Evolutionary conservation across 495 filamentous ascomycete genomes (phyloP).

Genomic region (Glutinoglossum americanum): DNA sequence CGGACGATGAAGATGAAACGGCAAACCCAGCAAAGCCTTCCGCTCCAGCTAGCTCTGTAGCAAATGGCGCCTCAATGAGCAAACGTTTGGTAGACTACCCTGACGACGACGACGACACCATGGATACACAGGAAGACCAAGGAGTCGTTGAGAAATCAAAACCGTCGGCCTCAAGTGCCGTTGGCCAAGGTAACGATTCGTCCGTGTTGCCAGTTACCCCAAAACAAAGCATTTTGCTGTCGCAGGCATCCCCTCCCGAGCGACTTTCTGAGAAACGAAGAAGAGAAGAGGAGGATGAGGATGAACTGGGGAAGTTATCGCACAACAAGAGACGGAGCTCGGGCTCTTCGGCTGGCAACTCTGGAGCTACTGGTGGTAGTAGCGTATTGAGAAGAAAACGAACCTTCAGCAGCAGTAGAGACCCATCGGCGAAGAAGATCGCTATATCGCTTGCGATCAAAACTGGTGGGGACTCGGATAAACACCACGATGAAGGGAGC

Average conservation of each 20-base stretch:
- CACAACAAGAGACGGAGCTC: conserved; percentile 42
- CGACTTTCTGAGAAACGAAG: conserved; percentile 77
- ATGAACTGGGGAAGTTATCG: conserved; percentile 54
- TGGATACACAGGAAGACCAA: conserved; percentile 20
- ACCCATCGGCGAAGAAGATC: conserved; percentile 13
- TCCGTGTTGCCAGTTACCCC: conserved; percentile 5
- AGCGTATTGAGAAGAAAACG: not conserved
- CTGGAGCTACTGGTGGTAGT: conserved; percentile 3
- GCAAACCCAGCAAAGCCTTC: conserved; percentile 12
- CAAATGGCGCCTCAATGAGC: conserved; percentile 26
- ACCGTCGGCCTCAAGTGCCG: not conserved
- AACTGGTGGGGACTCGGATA: not conserved
- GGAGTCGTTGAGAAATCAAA: not conserved
- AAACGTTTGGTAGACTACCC: conserved; percentile 80
- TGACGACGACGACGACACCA: conserved; percentile 51
- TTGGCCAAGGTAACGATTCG: conserved; percentile 9
- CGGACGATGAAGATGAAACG: conserved; percentile 66
- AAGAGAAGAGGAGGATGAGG: conserved; percentile 72
- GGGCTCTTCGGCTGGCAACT: conserved; percentile 11
- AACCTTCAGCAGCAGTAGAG: not conserved
- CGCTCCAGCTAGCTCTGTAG: conserved; percentile 10
- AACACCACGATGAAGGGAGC: conserved; percentile 1
- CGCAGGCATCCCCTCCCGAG: conserved; percentile 31
- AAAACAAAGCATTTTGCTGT: conserved; percentile 13
- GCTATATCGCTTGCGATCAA: conserved; percentile 13